Conservation (phyloP, 169 alveolate species). For the Plasmodium blacklocki region DNA sequence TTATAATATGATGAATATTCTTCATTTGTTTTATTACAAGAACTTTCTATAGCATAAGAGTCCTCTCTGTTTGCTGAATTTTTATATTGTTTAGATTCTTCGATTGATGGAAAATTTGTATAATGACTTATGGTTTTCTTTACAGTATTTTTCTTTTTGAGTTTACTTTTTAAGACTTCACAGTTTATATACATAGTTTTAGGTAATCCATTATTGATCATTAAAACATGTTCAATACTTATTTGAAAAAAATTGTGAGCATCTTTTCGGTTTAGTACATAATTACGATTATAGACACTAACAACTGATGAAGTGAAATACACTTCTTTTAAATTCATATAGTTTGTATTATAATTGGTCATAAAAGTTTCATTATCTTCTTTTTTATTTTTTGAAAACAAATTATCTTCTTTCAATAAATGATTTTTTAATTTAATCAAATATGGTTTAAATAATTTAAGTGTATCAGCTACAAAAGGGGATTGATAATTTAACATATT, state of each 20-base stretch:
- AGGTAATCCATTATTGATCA: constrained; percentile 68
- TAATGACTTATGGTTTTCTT: constrained; percentile 14
- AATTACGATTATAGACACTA: constrained; percentile 70
- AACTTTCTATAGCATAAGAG: constrained; percentile 5
- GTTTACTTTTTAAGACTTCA: constrained; percentile 16
- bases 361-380: constrained; percentile 21
- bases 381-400: constrained; percentile 15
- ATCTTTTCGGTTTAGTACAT: constrained; percentile 52
- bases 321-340: constrained; percentile 54
- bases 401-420: constrained; percentile 30
- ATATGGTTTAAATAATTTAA: constrained; percentile 50
- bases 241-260: constrained; percentile 74
- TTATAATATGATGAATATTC: background rate
- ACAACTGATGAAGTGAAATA: constrained; percentile 59
- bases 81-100: constrained; percentile 9
- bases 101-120: constrained; percentile 12
- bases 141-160: constrained; percentile 16
- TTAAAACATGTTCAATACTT: constrained; percentile 56
- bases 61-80: background rate
- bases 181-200: constrained; percentile 51
- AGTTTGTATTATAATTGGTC: constrained; percentile 50
- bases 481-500: constrained; percentile 69
- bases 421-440: constrained; percentile 48
- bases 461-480: constrained; percentile 43
- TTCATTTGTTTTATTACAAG: constrained; percentile 5